These are phyloP conservation scores for Sporothrix variecibatus DNA, from an alignment of 2,329 filamentous ascomycete genomes.

Conservation along the genomic window DNA sequence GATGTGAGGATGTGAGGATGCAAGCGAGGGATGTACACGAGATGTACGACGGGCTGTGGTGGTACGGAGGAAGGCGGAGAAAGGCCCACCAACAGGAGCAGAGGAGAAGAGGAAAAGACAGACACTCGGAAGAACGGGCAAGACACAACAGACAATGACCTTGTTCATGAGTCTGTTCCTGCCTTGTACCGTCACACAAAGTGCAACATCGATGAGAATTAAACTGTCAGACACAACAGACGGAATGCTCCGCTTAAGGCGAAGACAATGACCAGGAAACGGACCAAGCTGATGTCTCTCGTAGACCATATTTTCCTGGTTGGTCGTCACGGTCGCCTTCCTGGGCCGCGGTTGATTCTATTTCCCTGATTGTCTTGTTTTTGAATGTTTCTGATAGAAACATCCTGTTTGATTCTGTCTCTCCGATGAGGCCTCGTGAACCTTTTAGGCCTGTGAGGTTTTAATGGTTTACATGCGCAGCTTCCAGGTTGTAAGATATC, in stretches of 20 bases:
- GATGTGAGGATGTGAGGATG: no score
- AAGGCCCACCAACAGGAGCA: not conserved
- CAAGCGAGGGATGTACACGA: not conserved
- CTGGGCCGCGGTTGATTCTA: not conserved
- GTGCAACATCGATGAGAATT: not conserved
- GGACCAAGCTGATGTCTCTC: not conserved
- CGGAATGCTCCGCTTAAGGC: slow-evolving; percentile 1
- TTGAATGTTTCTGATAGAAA: not conserved
- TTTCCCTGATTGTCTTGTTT: not conserved
- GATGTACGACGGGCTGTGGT: not conserved
- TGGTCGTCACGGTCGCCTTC: not conserved
- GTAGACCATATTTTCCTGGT: not conserved
- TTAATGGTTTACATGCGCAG: not conserved
- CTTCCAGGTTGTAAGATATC: not conserved
- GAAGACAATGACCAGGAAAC: not conserved
- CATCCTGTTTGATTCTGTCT: not conserved
- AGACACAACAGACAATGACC: not conserved
- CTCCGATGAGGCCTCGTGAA: not conserved
- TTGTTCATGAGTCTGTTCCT: not conserved
- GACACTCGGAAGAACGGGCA: no score
- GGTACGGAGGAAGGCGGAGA: not conserved
- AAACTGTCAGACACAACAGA: not conserved
- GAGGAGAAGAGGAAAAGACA: not conserved
- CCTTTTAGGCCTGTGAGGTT: not conserved
- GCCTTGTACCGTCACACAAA: not conserved